Evolutionary conservation across 495 filamentous ascomycete genomes (phyloP).

Genomic region (Lepidopterella palustris): DNA sequence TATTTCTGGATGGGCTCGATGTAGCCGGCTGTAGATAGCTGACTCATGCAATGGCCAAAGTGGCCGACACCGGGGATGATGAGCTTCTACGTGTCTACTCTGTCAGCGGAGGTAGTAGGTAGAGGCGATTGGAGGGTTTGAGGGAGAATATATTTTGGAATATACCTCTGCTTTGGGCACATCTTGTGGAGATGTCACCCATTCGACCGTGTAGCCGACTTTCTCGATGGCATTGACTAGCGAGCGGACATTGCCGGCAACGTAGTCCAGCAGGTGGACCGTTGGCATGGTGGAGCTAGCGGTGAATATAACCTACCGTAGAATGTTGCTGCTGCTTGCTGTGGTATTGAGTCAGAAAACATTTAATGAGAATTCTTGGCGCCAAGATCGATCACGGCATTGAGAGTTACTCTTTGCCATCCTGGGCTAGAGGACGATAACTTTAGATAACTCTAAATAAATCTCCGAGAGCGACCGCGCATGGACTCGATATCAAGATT

Average conservation of each 20-base stretch:
- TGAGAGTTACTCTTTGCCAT: too few relatives aligned
- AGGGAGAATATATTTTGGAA: background rate
- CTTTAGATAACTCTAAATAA: too few relatives aligned
- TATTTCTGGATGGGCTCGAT: slow-evolving; percentile 70
- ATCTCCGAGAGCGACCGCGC: too few relatives aligned
- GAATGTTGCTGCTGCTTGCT: too few relatives aligned
- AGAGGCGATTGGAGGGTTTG: slow-evolving; percentile 2
- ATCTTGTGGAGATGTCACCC: slow-evolving; percentile 79
- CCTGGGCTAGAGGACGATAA: too few relatives aligned
- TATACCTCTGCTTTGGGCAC: slow-evolving; percentile 75
- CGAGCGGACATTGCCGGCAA: slow-evolving; percentile 85
- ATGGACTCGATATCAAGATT: too few relatives aligned
- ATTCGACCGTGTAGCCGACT: slow-evolving; percentile 85
- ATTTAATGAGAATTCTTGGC: too few relatives aligned
- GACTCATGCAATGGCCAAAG: slow-evolving; percentile 89
- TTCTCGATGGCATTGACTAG: slow-evolving; percentile 96
- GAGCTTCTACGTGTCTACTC: slow-evolving; percentile 52
- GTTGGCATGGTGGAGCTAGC: too few relatives aligned
- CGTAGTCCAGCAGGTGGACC: slow-evolving; percentile 85
- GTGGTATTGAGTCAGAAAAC: background rate
- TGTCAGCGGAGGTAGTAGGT: slow-evolving; percentile 19
- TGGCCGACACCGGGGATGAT: slow-evolving; percentile 96
- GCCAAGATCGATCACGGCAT: too few relatives aligned
- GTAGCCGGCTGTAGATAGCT: slow-evolving; percentile 73
- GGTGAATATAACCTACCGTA: slow-evolving; percentile 12